Base-by-base conservation (phyloP, 1,284 basidiomycete genomes). In the Inonotus hispidus region DNA sequence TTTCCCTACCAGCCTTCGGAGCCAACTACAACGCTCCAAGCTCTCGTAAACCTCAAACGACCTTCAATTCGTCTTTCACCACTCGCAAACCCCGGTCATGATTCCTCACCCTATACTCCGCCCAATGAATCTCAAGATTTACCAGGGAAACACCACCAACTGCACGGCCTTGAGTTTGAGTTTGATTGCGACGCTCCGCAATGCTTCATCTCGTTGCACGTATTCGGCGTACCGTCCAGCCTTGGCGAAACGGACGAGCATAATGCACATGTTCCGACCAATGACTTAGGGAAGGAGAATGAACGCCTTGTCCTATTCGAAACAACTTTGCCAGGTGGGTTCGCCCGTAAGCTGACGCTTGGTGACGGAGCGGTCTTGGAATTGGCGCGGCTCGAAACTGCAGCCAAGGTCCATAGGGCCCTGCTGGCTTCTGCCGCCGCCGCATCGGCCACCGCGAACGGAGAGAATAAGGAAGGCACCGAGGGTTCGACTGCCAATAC, bases 21-120 rank as follows among this genome's bases (percentile, higher is more conserved):
- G 67, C 84, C 92, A 0, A 95, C 93, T 0, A 95, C 93, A 0
- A 95, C 92, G 1, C 78, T 95, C 0, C 93, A 95, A 75, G 93
- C 93, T 0, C 81, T 94, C 35, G 93, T 95, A 64, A 95, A 95
- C 69, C 83, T 95, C 68, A 95, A 95, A 71, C 84, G 93, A 7
- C 93, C 93, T 0, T 87, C 90, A 1, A 78, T 86, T 59, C 87
- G 81, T 50, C 82, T 84, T 49, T 90, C 82, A 38, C 92, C 85
- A n/a, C 79, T 85, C 52, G 75, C 79, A 10, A 69, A 75, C 19
- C 73, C 79, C 0, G 72, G 73, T 4, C 77, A 79, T 52, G 77
- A 77, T 62, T 69, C 71, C 59, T 72, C 74, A 53, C 72, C 78
- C 59, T 69, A 67, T 10, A 79, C 84, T 47, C 78, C 77, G 65